These are phyloP conservation scores for Syncephalastrum sp. DNA, from an alignment of 371 early-diverging fungal genomes.

Conservation along the genomic window DNA sequence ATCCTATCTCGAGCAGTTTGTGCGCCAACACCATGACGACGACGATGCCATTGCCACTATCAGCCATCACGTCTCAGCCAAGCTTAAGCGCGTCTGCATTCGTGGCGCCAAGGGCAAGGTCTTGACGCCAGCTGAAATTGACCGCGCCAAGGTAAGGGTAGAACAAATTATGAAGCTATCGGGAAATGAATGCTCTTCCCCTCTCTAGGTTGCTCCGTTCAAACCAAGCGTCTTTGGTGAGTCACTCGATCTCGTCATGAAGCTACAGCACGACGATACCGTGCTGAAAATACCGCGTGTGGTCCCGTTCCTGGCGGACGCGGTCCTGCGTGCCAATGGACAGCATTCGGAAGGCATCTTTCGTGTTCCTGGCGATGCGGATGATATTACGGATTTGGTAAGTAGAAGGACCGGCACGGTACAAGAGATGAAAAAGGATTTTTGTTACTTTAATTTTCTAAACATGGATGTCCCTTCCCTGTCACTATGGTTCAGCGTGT, in stretches of 20 bases:
- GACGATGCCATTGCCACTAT: constrained; percentile 54
- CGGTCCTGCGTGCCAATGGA: constrained; percentile 78
- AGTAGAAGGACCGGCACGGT: constrained; percentile 5
- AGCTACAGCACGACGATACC: constrained; percentile 45
- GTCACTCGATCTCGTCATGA: constrained; percentile 83
- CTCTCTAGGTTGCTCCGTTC: constrained; percentile 80
- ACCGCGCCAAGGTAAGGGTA: constrained; percentile 63
- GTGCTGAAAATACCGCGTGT: constrained; percentile 72
- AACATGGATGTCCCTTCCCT: not conserved
- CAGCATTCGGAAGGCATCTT: constrained; percentile 91
- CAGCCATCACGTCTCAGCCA: constrained; percentile 60
- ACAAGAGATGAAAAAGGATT: constrained; percentile 1
- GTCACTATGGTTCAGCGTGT: constrained; percentile 42
- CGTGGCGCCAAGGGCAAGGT: constrained; percentile 84
- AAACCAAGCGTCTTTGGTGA: constrained; percentile 91
- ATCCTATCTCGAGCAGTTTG: constrained; percentile 79
- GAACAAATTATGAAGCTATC: too few species aligned
- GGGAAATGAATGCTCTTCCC: not conserved
- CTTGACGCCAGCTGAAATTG: constrained; percentile 76
- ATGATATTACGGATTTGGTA: constrained; percentile 81
- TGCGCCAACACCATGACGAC: constrained; percentile 59
- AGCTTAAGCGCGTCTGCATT: constrained; percentile 68
- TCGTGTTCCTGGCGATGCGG: constrained; percentile 96
- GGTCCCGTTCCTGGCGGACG: constrained; percentile 81
- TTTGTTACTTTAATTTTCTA: not conserved